Percentiles rank a stretch among this genome's conserved stretches.
phyloP scores from a whole-genome alignment of 345 rosid species.

The Ceriops zippeliana region DNA sequence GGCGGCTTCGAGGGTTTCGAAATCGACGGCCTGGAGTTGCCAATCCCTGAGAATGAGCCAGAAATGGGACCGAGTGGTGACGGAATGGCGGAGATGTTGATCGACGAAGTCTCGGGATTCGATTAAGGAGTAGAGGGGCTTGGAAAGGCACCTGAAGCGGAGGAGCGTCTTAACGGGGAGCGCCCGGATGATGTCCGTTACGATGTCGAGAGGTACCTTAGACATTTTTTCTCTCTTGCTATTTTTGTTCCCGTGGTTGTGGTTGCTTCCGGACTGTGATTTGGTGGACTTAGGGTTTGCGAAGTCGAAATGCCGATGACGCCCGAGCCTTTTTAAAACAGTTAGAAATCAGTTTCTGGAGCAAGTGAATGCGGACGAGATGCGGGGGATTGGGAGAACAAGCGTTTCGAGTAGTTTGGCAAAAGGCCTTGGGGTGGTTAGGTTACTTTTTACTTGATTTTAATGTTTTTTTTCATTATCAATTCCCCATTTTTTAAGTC shows the following conservation, averaged over 20 bases:
- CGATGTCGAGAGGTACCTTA: slow-evolving; percentile 16
- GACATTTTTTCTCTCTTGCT: background rate
- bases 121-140: slow-evolving; percentile 21
- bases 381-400: no score
- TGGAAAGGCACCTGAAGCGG: slow-evolving; percentile 38
- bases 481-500: no score
- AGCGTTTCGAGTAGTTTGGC: no score
- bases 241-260: background rate
- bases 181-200: slow-evolving; percentile 18
- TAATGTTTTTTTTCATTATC: no score
- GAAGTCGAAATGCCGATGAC: no score
- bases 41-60: slow-evolving; percentile 29
- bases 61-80: slow-evolving; percentile 16
- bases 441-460: no score
- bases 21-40: slow-evolving; percentile 24
- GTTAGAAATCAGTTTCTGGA: no score
- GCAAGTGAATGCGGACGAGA: no score
- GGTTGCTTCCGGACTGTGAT: background rate
- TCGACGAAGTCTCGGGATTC: slow-evolving; percentile 24
- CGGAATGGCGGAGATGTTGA: slow-evolving; percentile 29
- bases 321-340: no score
- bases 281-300: no score
- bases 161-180: slow-evolving; percentile 31
- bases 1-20: slow-evolving; percentile 16
- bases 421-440: no score